Base-by-base conservation (phyloP, 208 protist genomes). In the Wallacemonas sp. region DNA sequence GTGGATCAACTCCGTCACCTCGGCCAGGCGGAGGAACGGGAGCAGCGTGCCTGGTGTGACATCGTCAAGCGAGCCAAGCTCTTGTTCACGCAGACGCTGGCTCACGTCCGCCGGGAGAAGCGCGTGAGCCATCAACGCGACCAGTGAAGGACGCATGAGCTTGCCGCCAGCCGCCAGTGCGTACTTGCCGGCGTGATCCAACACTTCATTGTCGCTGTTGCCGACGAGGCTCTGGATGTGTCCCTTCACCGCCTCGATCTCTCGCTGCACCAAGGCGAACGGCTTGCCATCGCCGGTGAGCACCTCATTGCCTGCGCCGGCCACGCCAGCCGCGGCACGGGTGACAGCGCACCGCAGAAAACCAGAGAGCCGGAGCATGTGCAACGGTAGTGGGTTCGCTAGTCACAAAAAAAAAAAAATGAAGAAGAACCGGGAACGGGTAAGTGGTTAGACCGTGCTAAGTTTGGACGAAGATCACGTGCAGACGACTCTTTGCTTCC, bases 1-100 rank as follows among this genome's bases (percentile, higher is more conserved):
- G 82, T 98, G 97, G 36, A 98, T 98, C 60, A 98, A 91, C 75
- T 98, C 95, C 17, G 92, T 97, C 52, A 98, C 91, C 67, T 97
- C 94, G 4, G 94, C 95, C 32, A 98, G 81, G 21, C 83, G 83
- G 27, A 95, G 66, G 53, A 92, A 90, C 4, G 82, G 81, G 15
- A 73, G 76, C 26, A 95, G 78, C 0, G 83, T 83, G 21, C 76
- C 78, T 0, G 81, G 71, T 15, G 75, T 60, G 26, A 91, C 66
- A 22, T 92, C 81, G 48, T 89, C 79, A n/a, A 92, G 67, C 10
- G 68, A 76, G 24, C 78, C 78, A 22, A 93, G 54, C 24, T 55
- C 53, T 60, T 63, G 65, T 36, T 77, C 53, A 9, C 64, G 66
- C 33, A 87, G 65, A 1, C 71, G 65, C 41, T 68, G 32, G 44